These are phyloP conservation scores for Linderniella brevidens DNA, from an alignment of 257 asterid genomes.

Conservation along the genomic window DNA sequence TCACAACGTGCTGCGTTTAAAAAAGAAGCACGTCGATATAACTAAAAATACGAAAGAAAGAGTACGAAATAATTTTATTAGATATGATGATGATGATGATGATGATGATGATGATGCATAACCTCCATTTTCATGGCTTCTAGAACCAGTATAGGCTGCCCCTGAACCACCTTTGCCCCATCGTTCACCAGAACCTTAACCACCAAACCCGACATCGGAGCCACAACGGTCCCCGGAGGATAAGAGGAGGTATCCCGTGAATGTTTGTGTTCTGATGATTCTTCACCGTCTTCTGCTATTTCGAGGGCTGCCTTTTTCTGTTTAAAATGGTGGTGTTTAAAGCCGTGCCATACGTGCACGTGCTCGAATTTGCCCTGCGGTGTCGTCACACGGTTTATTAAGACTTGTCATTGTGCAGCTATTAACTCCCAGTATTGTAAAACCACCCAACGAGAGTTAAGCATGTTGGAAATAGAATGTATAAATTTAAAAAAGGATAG, in stretches of 20 bases:
- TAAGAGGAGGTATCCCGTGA: constrained; percentile 35
- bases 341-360: constrained; percentile 73
- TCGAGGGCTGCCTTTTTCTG: constrained; percentile 29
- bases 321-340: constrained; percentile 60
- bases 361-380: constrained; percentile 71
- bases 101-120: not conserved
- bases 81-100: not conserved
- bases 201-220: constrained; percentile 95
- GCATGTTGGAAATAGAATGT: no score
- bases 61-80: no score
- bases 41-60: constrained; percentile 4
- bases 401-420: no score
- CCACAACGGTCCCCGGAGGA: constrained; percentile 68
- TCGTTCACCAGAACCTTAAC: constrained; percentile 68
- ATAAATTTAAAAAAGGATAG: no score
- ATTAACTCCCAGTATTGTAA: no score
- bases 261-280: constrained; percentile 27
- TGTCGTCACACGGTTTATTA: no score
- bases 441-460: no score
- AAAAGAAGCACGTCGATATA: constrained; percentile 4
- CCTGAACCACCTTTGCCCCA: constrained; percentile 50
- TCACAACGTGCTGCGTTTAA: constrained; percentile 65
- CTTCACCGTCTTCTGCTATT: constrained; percentile 30
- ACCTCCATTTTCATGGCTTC: constrained; percentile 99
- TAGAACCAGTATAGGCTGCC: constrained; percentile 68